Evolutionary conservation across 1,284 basidiomycete genomes (phyloP).

Genomic region (Trichosporon coremiiforme): DNA sequence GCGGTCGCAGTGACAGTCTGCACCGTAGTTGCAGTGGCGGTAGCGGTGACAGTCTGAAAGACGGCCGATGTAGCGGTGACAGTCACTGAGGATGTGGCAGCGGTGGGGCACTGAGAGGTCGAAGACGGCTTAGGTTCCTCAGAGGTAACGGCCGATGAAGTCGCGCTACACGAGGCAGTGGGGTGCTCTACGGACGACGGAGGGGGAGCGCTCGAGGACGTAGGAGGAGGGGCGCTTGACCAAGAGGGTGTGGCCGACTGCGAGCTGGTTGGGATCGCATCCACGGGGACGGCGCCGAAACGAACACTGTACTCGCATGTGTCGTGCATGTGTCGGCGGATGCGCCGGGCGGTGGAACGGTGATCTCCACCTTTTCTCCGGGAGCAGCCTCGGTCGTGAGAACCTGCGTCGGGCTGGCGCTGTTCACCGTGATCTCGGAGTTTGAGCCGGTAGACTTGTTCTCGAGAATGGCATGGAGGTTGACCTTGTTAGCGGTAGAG

Average conservation of each 20-base stretch:
- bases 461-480: background rate
- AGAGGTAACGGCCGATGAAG: background rate
- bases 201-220: background rate
- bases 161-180: background rate
- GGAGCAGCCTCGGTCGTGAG: background rate
- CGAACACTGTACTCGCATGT: conserved; percentile 21
- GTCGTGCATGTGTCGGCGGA: conserved; percentile 17
- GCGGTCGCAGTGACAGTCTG: background rate
- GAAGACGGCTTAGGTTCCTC: background rate
- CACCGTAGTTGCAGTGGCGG: background rate
- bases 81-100: background rate
- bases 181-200: too few relatives aligned
- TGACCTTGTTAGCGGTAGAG: conserved; percentile 21
- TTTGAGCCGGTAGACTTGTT: conserved; percentile 22
- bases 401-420: background rate
- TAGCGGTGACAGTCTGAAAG: background rate
- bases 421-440: conserved; percentile 7
- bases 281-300: background rate
- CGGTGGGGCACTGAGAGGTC: background rate
- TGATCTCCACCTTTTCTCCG: conserved; percentile 15
- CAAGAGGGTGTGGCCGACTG: background rate
- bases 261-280: background rate
- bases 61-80: background rate
- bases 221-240: background rate
- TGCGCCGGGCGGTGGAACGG: conserved; percentile 17